phyloP scores from a whole-genome alignment of 441 rosid species.

The Croton laevigatus region DNA sequence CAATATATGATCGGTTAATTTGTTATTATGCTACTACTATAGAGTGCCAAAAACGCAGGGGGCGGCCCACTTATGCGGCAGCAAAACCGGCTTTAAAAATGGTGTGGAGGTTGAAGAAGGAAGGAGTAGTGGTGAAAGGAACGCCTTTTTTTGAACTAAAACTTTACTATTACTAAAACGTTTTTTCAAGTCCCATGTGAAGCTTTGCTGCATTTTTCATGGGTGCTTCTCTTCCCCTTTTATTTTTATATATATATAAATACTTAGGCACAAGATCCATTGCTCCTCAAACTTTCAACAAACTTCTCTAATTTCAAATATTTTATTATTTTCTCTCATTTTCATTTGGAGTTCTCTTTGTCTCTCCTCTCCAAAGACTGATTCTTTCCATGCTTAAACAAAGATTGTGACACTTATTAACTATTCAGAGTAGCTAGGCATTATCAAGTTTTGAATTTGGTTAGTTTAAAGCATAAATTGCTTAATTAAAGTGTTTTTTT shows the following conservation, averaged over 20 bases:
- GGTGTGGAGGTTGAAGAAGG: constrained; percentile 14
- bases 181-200: constrained; percentile 63
- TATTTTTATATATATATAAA: constrained; percentile 25
- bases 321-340: constrained; percentile 5
- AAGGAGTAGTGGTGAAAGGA: constrained; percentile 26
- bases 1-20: neutral
- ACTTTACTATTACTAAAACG: constrained; percentile 47
- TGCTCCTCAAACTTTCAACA: constrained; percentile 23
- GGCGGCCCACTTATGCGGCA: constrained; percentile 56
- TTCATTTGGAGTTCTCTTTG: neutral
- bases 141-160: constrained; percentile 25
- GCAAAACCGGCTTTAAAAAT: constrained; percentile 59
- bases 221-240: constrained; percentile 40
- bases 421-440: neutral
- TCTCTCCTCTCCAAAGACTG: neutral
- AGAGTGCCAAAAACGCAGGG: constrained; percentile 55
- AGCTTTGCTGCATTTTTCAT: constrained; percentile 55
- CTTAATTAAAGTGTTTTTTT: neutral
- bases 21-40: neutral
- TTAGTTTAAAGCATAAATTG: neutral
- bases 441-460: constrained; percentile 2
- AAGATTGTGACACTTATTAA: neutral
- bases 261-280: constrained; percentile 33
- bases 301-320: constrained; percentile 5
- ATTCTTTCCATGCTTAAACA: neutral